These are phyloP conservation scores for Epichloe elymi DNA, from an alignment of 2,329 filamentous ascomycete genomes.

Conservation along the genomic window DNA sequence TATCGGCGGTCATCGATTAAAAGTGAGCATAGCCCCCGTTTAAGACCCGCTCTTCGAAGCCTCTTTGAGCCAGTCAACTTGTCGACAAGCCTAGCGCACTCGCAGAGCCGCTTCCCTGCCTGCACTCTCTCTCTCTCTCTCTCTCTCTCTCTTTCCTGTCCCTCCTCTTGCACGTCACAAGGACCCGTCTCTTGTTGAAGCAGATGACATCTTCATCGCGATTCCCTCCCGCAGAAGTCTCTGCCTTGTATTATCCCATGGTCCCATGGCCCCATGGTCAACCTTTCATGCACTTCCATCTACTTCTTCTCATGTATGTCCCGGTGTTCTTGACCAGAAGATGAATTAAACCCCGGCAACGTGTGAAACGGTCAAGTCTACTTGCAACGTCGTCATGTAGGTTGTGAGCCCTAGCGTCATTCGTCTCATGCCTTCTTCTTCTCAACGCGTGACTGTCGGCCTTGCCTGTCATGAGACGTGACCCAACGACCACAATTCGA, in stretches of 20 bases:
- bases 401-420: slow-evolving; percentile 4
- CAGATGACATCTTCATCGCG: background rate
- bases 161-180: background rate
- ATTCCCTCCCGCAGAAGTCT: background rate
- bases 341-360: too few species aligned
- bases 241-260: too few species aligned
- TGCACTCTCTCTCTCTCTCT: background rate
- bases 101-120: too few species aligned
- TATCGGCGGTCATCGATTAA: background rate
- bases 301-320: too few species aligned
- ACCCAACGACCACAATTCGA: background rate
- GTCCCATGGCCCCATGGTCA: too few species aligned
- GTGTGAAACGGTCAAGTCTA: background rate
- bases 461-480: background rate
- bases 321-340: too few species aligned
- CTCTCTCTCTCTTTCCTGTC: background rate
- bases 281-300: too few species aligned
- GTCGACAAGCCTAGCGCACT: background rate
- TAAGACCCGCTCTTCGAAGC: background rate
- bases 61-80: background rate
- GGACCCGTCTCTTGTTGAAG: background rate
- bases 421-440: slow-evolving; percentile 1
- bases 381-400: background rate
- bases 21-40: background rate
- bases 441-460: background rate